These are phyloP conservation scores for Penicillium paneum DNA, from an alignment of 2,329 filamentous ascomycete genomes.

Conservation along the genomic window DNA sequence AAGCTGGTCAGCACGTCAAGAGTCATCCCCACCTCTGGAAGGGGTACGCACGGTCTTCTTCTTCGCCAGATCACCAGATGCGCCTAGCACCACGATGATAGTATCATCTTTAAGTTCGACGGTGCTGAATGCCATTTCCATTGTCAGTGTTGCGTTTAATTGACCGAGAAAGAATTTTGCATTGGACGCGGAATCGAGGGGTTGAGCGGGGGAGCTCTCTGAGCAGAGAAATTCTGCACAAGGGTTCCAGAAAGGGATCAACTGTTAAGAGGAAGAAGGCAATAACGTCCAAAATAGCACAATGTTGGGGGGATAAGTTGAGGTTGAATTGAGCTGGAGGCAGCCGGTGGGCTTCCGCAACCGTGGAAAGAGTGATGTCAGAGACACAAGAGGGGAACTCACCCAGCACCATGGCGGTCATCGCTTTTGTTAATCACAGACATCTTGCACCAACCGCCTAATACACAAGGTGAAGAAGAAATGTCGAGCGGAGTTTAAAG, in stretches of 20 bases:
- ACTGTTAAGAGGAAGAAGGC: not conserved
- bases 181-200: conserved; percentile 16
- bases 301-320: conserved; percentile 6
- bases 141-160: conserved; percentile 30
- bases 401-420: conserved; percentile 52
- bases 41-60: conserved; percentile 84
- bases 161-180: conserved; percentile 17
- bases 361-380: conserved; percentile 39
- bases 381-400: conserved; percentile 37
- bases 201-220: conserved; percentile 13
- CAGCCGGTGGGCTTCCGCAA: conserved; percentile 15
- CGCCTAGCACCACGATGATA: conserved; percentile 90
- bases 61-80: conserved; percentile 96
- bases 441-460: conserved; percentile 37
- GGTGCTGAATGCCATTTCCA: conserved; percentile 55
- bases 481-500: conserved; percentile 2
- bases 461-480: conserved; percentile 15
- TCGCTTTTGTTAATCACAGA: conserved; percentile 51
- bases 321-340: conserved; percentile 7
- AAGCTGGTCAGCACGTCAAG: conserved; percentile 17
- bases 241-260: not conserved
- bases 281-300: not conserved
- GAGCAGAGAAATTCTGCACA: not conserved
- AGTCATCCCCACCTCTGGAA: conserved; percentile 1
- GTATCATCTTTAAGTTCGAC: conserved; percentile 99